A percentile compares a stretch with the other conserved stretches of the same genome.
Conservation (phyloP, 169 alveolate genomes). For the Plasmodium reichenowi region DNA sequence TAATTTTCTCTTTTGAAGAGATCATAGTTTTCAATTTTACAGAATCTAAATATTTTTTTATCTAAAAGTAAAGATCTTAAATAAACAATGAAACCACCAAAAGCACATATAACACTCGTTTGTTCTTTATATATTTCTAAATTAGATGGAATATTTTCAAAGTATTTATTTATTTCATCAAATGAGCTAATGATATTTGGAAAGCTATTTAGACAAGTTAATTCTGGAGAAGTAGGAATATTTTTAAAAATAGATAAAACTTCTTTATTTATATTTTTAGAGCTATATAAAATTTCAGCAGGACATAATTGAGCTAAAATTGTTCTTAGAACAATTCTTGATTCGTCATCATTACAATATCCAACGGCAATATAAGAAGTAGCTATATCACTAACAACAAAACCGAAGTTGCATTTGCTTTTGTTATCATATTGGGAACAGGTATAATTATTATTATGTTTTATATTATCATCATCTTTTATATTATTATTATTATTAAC, state of each 20-base stretch:
- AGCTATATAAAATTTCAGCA: conserved; percentile 85
- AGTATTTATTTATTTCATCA: conserved; percentile 64
- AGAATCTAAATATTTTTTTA: conserved; percentile 42
- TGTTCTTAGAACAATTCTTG: conserved; percentile 81
- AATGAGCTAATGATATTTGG: conserved; percentile 44
- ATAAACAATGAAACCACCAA: conserved; percentile 57
- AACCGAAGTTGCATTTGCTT: conserved; percentile 84
- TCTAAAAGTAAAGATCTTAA: conserved; percentile 47
- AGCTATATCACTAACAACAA: conserved; percentile 89
- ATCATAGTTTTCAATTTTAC: conserved; percentile 70
- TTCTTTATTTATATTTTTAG: conserved; percentile 78
- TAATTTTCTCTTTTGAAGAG: conserved; percentile 41
- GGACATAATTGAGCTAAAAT: conserved; percentile 88
- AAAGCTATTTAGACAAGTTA: conserved; percentile 39
- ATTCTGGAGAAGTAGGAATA: conserved; percentile 78
- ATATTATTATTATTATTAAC: neutral
- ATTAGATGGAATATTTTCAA: conserved; percentile 41
- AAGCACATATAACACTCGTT: conserved; percentile 64
- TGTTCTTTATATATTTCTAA: conserved; percentile 57
- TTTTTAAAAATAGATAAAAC: conserved; percentile 65
- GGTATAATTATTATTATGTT: no score
- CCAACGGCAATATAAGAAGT: conserved; percentile 89
- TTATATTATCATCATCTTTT: no score
- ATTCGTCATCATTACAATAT: conserved; percentile 84
- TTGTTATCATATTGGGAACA: no score